Percentiles rank a stretch among this genome's conserved stretches.
Evolutionary conservation across 116 monocot genomes (phyloP).

Genomic region (Trichopus zeylanicus): DNA sequence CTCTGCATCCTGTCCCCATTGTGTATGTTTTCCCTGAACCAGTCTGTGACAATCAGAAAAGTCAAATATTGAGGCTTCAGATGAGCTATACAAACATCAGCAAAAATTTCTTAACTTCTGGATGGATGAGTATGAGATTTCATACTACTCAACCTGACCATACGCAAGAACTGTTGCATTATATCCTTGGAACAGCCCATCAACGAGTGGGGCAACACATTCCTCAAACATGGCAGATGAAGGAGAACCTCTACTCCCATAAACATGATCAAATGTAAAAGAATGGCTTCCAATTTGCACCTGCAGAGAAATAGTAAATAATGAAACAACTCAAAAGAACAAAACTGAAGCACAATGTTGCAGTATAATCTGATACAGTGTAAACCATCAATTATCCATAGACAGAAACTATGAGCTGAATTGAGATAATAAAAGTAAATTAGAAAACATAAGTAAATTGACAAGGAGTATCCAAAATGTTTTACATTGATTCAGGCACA

Average conservation of each 20-base stretch:
- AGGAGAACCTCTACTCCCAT: slow-evolving; percentile 81
- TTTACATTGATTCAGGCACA: too few relatives aligned
- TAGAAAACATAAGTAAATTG: too few relatives aligned
- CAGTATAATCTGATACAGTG: too few relatives aligned
- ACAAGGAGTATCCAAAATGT: too few relatives aligned
- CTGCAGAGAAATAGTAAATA: slow-evolving; percentile 21
- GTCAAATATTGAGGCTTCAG: neutral
- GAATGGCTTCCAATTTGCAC: slow-evolving; percentile 95
- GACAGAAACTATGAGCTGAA: too few relatives aligned
- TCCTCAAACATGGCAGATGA: slow-evolving; percentile 88
- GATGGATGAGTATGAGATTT: neutral
- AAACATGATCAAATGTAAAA: slow-evolving; percentile 96
- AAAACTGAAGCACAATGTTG: too few relatives aligned
- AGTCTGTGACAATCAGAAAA: slow-evolving; percentile 41
- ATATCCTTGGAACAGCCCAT: slow-evolving; percentile 98
- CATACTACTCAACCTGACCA: slow-evolving; percentile 66
- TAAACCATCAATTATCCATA: too few relatives aligned
- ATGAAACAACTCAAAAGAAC: neutral
- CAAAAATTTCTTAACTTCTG: neutral
- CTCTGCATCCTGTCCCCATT: slow-evolving; percentile 88
- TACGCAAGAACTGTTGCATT: slow-evolving; percentile 99
- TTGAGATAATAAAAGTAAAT: too few relatives aligned
- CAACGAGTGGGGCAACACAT: slow-evolving; percentile 87
- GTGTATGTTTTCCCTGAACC: slow-evolving; percentile 99
- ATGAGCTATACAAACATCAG: neutral